Evolutionary conservation across 2,329 filamentous ascomycete species (phyloP).

Genomic region (Passalora sequoiae): DNA sequence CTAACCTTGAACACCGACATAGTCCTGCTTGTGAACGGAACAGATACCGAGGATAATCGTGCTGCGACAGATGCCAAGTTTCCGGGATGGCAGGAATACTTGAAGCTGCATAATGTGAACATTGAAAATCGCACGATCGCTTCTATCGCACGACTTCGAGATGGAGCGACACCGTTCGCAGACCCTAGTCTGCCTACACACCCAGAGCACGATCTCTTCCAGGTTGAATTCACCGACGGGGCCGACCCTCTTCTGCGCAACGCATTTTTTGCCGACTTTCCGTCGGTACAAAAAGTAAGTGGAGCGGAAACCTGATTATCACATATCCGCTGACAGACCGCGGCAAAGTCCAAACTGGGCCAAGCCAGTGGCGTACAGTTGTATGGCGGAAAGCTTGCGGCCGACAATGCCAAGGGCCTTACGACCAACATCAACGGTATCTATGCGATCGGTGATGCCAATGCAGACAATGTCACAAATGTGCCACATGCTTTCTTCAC

Average conservation of each 20-base stretch:
- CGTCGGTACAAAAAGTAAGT: constrained; percentile 8
- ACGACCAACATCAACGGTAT: constrained; percentile 12
- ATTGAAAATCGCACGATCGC: constrained; percentile 13
- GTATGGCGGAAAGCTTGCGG: constrained; percentile 9
- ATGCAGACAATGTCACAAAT: constrained; percentile 14
- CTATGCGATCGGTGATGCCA: constrained; percentile 13
- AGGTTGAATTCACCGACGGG: constrained; percentile 8
- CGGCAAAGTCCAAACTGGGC: constrained; percentile 6
- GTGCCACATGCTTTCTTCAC: constrained; percentile 13
- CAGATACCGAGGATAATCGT: constrained; percentile 11
- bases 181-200: constrained; percentile 13
- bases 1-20: constrained; percentile 13
- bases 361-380: constrained; percentile 9
- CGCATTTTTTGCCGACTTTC: constrained; percentile 13
- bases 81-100: constrained; percentile 12
- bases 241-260: constrained; percentile 7
- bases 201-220: constrained; percentile 15
- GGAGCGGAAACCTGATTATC: not conserved
- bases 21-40: constrained; percentile 15
- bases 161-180: constrained; percentile 7
- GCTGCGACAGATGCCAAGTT: constrained; percentile 10
- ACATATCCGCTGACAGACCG: not conserved
- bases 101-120: constrained; percentile 12
- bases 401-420: constrained; percentile 10
- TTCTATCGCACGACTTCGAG: constrained; percentile 6